Conservation (phyloP, 1,284 basidiomycete genomes). For the Ceratorhiza oryzae-sativae region DNA sequence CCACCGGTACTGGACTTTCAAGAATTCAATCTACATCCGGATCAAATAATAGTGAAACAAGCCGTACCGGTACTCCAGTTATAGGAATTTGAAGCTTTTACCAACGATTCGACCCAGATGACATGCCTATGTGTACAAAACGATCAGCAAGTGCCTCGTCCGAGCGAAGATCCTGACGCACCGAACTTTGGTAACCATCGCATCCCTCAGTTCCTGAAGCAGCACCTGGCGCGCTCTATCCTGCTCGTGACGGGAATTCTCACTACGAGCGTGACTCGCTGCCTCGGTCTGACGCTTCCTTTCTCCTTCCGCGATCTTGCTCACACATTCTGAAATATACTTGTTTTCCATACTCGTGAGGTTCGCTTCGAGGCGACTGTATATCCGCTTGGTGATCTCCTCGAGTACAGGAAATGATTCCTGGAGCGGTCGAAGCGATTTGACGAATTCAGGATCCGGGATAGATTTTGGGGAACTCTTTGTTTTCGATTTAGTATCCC, state of each 20-base stretch:
- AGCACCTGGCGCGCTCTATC: background rate
- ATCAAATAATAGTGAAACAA: background rate
- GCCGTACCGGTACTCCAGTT: background rate
- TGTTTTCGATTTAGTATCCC: background rate
- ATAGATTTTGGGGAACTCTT: background rate
- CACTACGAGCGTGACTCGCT: background rate
- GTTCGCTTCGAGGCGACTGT: background rate
- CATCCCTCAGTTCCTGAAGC: background rate
- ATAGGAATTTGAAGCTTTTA: background rate
- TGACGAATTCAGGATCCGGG: slow-evolving; percentile 3
- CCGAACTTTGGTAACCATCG: background rate
- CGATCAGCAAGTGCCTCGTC: too few species aligned
- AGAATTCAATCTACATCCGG: background rate
- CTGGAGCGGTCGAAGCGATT: background rate
- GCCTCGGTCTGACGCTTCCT: background rate
- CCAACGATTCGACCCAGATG: slow-evolving; percentile 8
- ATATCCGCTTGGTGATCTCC: slow-evolving; percentile 7
- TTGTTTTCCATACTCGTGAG: background rate
- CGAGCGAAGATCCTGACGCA: background rate
- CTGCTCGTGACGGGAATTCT: background rate
- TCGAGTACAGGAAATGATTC: slow-evolving; percentile 14
- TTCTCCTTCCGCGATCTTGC: background rate
- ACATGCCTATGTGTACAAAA: background rate
- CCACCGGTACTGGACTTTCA: slow-evolving; percentile 13
- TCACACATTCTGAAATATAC: background rate